Base-by-base conservation (phyloP, 352 stramenopile genomes). In the Globisporangium polare region DNA sequence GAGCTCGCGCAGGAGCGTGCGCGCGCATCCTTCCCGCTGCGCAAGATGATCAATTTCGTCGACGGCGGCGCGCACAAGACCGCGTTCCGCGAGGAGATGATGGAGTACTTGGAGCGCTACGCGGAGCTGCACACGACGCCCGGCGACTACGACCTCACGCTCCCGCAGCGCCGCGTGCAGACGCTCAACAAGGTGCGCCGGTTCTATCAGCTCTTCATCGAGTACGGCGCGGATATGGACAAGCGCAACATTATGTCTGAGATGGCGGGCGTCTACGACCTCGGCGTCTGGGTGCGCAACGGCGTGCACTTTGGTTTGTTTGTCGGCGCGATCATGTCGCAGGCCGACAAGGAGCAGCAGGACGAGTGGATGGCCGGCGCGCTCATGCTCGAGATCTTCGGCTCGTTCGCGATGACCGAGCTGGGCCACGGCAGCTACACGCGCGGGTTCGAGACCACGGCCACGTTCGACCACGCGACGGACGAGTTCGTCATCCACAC, bases 401-500 rank as follows among this genome's bases (percentile, higher is more conserved):
- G 89, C 27, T 90, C 75, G 54, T 97, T 94, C 63, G 78, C 76
- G 17, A 94, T 97, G 85, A 97, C 92, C 17, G 92, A 98, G 74
- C 80, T 98, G n/a, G 92, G 92, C 33, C 92, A 97, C 60, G 92
- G 91, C 47, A 94, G 76, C 55, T 91, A 95, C 70, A 87, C 85
- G 39, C 73, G 77, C 31, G 82, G 81, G 13, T 84, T 99, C 50
- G 92, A 98, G 79, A 99, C 97, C 2, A 99, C 94, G 4, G 97
- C 96, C 27, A 98, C 91, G 10, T 99, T 96, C 75, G 63, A 97
- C 31, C 78, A 77, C 18, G 79, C 90, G 37, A 86, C 71, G 1
- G 83, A 98, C 60, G 92, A 96, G 71, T 99, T 96, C 58, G 80
- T 97, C 37, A 97, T 99, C 59, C 73, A 99, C 75, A 97, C 92